These are phyloP conservation scores for Clarireedia hainanense DNA, from an alignment of 2,329 filamentous ascomycete species.

Conservation along the genomic window DNA sequence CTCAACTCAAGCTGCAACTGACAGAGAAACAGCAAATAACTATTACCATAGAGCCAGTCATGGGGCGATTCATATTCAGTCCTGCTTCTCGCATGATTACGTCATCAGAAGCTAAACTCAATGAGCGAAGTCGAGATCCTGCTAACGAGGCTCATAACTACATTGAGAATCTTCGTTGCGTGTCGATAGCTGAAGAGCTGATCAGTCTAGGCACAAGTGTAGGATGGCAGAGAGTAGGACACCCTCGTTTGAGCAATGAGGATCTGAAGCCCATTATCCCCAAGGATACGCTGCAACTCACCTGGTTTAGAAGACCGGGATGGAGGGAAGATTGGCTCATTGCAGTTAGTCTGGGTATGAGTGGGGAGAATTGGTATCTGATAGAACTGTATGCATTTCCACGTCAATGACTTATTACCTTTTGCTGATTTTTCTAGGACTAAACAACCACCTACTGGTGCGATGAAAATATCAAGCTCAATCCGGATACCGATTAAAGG, in stretches of 20 bases:
- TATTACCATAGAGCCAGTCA: conserved; percentile 67
- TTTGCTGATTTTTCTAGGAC: conserved; percentile 6
- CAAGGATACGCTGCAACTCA: conserved; percentile 52
- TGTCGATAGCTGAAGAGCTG: conserved; percentile 54
- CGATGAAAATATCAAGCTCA: conserved; percentile 19
- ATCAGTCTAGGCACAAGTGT: conserved; percentile 50
- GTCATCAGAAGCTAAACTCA: conserved; percentile 57
- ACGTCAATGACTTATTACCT: background rate
- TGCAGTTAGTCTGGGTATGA: conserved; percentile 60
- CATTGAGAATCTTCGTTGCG: conserved; percentile 55
- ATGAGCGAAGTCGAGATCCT: conserved; percentile 45
- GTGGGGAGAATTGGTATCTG: conserved; percentile 74
- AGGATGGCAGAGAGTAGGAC: conserved; percentile 49
- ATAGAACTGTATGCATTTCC: conserved; percentile 44
- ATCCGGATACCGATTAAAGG: conserved; percentile 24
- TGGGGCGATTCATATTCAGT: conserved; percentile 65
- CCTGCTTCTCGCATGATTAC: conserved; percentile 51
- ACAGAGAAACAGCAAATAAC: conserved; percentile 52
- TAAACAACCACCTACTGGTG: conserved; percentile 10
- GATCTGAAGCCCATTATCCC: conserved; percentile 51
- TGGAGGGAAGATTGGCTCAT: conserved; percentile 70
- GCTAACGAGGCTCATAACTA: conserved; percentile 47
- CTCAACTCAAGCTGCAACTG: conserved; percentile 60
- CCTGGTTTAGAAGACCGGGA: conserved; percentile 63
- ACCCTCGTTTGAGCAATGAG: conserved; percentile 40